phyloP scores from a whole-genome alignment of 1,139 yeast genomes.

The Wickerhamomyces sp. region DNA sequence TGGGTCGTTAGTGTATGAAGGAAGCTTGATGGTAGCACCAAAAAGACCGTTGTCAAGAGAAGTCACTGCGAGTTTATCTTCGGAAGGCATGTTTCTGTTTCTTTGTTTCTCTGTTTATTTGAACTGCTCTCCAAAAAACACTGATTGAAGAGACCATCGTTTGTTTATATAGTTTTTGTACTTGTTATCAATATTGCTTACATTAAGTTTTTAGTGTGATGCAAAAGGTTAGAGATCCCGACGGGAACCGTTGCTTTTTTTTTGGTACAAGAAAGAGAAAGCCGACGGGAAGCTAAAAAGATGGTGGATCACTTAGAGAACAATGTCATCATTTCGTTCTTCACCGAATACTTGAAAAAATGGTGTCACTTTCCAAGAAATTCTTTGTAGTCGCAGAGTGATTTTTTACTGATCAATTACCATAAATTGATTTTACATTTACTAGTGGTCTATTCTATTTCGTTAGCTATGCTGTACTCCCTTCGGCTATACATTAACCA shows the following conservation, averaged over 20 bases:
- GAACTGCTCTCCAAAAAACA: background rate
- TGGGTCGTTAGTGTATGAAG: conserved; percentile 72
- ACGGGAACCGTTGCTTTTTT: background rate
- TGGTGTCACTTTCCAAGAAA: background rate
- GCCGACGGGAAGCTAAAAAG: background rate
- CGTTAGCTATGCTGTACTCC: too few species aligned
- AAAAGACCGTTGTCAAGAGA: conserved; percentile 51
- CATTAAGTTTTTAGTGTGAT: background rate
- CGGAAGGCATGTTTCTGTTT: conserved; percentile 10
- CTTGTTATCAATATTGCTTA: too few species aligned
- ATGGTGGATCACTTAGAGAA: too few species aligned
- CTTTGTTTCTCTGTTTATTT: background rate
- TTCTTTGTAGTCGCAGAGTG: background rate
- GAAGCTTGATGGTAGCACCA: conserved; percentile 65
- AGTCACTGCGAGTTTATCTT: conserved; percentile 27
- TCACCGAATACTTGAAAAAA: background rate
- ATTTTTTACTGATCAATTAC: background rate
- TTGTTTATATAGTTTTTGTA: background rate
- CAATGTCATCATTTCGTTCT: background rate
- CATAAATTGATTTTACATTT: too few species aligned
- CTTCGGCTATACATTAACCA: too few species aligned
- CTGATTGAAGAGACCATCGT: background rate
- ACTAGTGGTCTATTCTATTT: too few species aligned
- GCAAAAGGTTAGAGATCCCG: background rate
- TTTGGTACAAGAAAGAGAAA: too few species aligned